Evolutionary conservation across 108 stramenopile genomes (phyloP).

Genomic region (Skeletonema tropicum): DNA sequence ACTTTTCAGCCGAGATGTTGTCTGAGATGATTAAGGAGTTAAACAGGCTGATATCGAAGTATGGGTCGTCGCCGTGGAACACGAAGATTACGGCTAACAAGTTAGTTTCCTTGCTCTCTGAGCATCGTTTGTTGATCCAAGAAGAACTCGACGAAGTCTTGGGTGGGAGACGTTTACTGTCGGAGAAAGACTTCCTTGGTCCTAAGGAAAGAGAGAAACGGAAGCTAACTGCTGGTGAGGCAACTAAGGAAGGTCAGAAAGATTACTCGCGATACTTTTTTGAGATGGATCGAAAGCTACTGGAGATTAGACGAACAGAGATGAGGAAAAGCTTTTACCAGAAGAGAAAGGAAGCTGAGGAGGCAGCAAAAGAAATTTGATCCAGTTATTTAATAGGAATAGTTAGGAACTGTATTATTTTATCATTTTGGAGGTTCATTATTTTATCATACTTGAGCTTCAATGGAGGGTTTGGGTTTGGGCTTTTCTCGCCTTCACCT

Average conservation of each 20-base stretch:
- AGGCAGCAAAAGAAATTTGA: background rate
- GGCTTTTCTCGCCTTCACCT: too few species aligned
- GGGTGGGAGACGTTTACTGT: constrained; percentile 18
- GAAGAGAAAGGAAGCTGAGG: background rate
- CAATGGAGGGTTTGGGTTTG: too few species aligned
- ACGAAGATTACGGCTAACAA: constrained; percentile 27
- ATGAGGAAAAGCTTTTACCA: background rate
- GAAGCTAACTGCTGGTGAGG: background rate
- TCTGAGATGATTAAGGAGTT: constrained; percentile 34
- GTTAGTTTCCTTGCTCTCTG: constrained; percentile 25
- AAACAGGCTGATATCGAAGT: constrained; percentile 34
- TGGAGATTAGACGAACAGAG: background rate
- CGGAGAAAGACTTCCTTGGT: constrained; percentile 35
- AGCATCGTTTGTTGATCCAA: constrained; percentile 21
- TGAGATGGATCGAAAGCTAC: constrained; percentile 4
- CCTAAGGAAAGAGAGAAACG: constrained; percentile 2
- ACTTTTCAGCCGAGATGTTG: constrained; percentile 18
- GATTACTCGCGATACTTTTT: constrained; percentile 3
- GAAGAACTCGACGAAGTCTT: constrained; percentile 32
- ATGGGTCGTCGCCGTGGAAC: constrained; percentile 28
- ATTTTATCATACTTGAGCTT: too few species aligned
- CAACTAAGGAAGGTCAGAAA: background rate
- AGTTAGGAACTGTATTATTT: too few species aligned
- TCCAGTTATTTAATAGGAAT: background rate
- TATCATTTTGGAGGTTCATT: too few species aligned